A percentile compares a stretch with the other conserved stretches of the same genome.
Conservation (phyloP, 2,329 filamentous ascomycete genomes). For the Fusarium sp. region DNA sequence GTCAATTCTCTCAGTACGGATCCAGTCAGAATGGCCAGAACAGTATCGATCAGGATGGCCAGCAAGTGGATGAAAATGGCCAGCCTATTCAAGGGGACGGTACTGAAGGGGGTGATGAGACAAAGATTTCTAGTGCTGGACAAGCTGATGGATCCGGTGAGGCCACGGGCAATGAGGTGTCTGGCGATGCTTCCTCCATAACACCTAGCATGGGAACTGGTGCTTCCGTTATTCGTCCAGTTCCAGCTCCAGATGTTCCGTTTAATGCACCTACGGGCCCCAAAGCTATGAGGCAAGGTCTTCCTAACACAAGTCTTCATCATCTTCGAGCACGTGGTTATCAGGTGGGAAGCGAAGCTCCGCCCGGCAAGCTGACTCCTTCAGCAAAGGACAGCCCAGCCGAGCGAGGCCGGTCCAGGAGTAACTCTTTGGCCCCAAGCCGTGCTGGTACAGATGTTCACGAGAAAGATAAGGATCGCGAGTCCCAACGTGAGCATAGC, state of each 20-base stretch:
- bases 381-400: conserved; percentile 34
- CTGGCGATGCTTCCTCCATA: conserved; percentile 37
- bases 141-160: conserved; percentile 45
- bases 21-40: conserved; percentile 40
- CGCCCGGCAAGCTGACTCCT: conserved; percentile 40
- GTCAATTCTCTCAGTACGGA: conserved; percentile 47
- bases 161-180: conserved; percentile 46
- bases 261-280: conserved; percentile 89
- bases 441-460: conserved; percentile 39
- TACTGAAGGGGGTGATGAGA: conserved; percentile 23
- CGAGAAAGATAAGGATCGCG: conserved; percentile 51
- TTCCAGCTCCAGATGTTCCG: conserved; percentile 56
- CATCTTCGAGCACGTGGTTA: conserved; percentile 68
- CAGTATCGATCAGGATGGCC: conserved; percentile 39
- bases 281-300: conserved; percentile 91
- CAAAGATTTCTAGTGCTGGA: conserved; percentile 33
- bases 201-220: conserved; percentile 36
- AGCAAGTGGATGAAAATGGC: conserved; percentile 55
- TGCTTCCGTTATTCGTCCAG: conserved; percentile 46
- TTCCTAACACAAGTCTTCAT: conserved; percentile 82
- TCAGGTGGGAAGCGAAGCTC: conserved; percentile 56
- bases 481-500: conserved; percentile 50
- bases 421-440: conserved; percentile 56
- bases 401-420: conserved; percentile 54
- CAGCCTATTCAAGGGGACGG: conserved; percentile 47